These are phyloP conservation scores for Sporisorium scitamineum DNA, from an alignment of 1,284 basidiomycete species.

Conservation along the genomic window DNA sequence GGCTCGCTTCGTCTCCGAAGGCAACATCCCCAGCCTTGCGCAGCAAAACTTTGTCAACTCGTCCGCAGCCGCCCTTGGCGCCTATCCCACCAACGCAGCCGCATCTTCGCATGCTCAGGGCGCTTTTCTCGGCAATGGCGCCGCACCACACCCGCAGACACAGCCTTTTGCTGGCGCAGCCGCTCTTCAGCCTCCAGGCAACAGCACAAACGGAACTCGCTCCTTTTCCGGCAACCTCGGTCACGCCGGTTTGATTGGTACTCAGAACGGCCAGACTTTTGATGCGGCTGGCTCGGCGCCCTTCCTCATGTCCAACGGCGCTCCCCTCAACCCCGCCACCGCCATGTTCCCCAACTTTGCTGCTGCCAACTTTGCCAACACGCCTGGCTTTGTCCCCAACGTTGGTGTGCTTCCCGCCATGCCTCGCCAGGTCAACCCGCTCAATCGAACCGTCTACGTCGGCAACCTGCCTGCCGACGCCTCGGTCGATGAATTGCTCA, in stretches of 20 bases:
- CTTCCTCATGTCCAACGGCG: slow-evolving; percentile 33
- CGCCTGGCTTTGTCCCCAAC: slow-evolving; percentile 35
- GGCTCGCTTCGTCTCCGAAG: slow-evolving; percentile 59
- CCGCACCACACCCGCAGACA: slow-evolving; percentile 17
- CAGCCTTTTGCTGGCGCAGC: slow-evolving; percentile 30
- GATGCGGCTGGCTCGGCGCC: slow-evolving; percentile 28
- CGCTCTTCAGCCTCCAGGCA: slow-evolving; percentile 45
- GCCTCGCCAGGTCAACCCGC: slow-evolving; percentile 43
- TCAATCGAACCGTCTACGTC: slow-evolving; percentile 88
- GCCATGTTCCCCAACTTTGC: slow-evolving; percentile 41
- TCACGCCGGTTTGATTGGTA: slow-evolving; percentile 29
- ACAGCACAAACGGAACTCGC: slow-evolving; percentile 50
- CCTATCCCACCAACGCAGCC: slow-evolving; percentile 7
- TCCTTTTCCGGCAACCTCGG: slow-evolving; percentile 54
- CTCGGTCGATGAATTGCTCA: slow-evolving; percentile 95
- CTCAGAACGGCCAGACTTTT: slow-evolving; percentile 25
- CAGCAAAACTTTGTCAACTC: slow-evolving; percentile 40
- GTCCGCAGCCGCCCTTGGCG: slow-evolving; percentile 14
- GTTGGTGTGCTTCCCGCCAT: slow-evolving; percentile 35
- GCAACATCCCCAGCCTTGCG: slow-evolving; percentile 49
- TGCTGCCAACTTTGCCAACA: slow-evolving; percentile 35
- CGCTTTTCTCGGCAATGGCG: slow-evolving; percentile 29
- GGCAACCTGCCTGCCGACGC: slow-evolving; percentile 96
- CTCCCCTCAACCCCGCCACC: slow-evolving; percentile 23
- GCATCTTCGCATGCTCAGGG: slow-evolving; percentile 21